Conservation (phyloP, 208 protist genomes). For the Entamoeba invadens region DNA sequence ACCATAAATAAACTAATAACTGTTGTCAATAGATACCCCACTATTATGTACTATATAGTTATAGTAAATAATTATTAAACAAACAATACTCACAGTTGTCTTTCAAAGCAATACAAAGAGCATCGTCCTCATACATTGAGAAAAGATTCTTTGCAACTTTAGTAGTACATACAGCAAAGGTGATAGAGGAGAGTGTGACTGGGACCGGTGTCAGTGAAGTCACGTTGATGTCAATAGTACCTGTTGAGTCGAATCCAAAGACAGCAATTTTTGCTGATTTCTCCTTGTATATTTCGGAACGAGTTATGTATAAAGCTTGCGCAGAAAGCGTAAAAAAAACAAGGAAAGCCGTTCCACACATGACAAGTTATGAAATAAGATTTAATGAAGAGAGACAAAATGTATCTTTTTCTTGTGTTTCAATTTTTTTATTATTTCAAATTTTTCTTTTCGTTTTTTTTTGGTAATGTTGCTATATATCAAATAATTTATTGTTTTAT, state of each 20-base stretch:
- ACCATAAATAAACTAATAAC: too few relatives aligned
- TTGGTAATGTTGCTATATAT: too few relatives aligned
- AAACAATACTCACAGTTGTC: background rate
- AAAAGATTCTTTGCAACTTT: background rate
- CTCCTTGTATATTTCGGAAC: background rate
- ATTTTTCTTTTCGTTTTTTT: too few relatives aligned
- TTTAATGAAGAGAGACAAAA: too few relatives aligned
- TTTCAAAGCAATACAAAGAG: background rate
- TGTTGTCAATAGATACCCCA: background rate
- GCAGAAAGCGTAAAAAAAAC: too few relatives aligned
- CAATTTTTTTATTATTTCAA: too few relatives aligned
- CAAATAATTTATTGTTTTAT: too few relatives aligned
- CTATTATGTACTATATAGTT: background rate
- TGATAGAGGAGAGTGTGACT: background rate
- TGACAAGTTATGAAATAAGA: too few relatives aligned
- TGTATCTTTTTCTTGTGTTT: too few relatives aligned
- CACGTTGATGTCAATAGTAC: background rate
- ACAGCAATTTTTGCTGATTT: background rate
- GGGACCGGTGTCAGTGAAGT: background rate
- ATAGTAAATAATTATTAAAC: background rate
- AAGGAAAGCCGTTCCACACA: too few relatives aligned
- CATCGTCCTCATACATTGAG: background rate
- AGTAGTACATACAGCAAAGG: background rate
- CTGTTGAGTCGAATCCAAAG: background rate
- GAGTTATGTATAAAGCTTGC: background rate